Evolutionary conservation across 2,329 filamentous ascomycete species (phyloP), one percentile per base, ranked within the genome.

Genomic region (Pseudocercospora vitis): DNA sequence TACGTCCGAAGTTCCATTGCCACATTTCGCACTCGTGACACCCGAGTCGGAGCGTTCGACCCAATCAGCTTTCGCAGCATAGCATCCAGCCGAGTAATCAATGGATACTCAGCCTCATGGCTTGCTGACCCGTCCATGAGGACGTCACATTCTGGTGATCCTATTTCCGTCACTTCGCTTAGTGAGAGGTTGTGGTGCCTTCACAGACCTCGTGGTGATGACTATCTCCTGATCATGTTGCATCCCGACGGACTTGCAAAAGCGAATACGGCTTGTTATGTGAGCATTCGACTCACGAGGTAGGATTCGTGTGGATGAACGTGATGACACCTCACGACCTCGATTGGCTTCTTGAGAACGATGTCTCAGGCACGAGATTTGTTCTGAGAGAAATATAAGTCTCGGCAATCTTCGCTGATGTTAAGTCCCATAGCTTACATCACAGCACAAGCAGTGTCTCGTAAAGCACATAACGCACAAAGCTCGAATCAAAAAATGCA

Each of bases 401-500:
- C 26, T n/a, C n/a, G n/a, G 26, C 11, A 11, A 6, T 29, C 26
- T 6, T 29, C 11, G 26, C 26, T 29, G 26, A 29, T 29, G 11
- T 29, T 11, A 29, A 29, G n/a, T n/a, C n/a, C n/a, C n/a, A n/a
- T n/a, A n/a, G n/a, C n/a, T n/a, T n/a, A n/a, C n/a, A n/a, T n/a
- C n/a, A 29, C 26, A 29, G 26, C 26, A 29, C 26, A 6, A 29
- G 11, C 26, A 11, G 6, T 7, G 11, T 29, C 26, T 6, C 26
- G 11, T 29, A 29, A 35, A 8, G 7, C 6, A 11, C 9, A 35
- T n/a, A 16, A 7, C 5, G 11, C 7, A 35, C 32, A 11, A 29
- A 35, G 9, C 32, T n/a, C n/a, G n/a, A n/a, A n/a, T n/a, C n/a
- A n/a, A n/a, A 35, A 35, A 35, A 35, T 35, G 32, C 32, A 35